Base-by-base conservation (phyloP, 208 protist species). In the Acanthamoeba comandoni region DNA sequence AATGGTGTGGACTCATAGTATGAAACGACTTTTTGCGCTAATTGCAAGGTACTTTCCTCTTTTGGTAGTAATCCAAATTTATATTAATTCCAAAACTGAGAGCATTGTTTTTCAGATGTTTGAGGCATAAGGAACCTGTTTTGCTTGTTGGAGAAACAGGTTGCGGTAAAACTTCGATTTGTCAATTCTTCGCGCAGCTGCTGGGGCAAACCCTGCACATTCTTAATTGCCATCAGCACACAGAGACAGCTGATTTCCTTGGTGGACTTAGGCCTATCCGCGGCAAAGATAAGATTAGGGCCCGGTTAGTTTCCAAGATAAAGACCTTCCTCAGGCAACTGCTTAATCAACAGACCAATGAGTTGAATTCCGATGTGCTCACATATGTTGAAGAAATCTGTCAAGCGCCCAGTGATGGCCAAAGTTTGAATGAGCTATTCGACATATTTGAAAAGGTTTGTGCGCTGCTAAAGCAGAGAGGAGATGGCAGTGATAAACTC, bases 181-280 rank as follows among this genome's bases (percentile, higher is more conserved):
- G 97, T 89, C 98, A 99, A 95, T 73, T 99, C 24, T 98, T 97
- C 94, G 95, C 97, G 9, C 91, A 95, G 15, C 90, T 99, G 57
- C 94, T 98, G 2, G 80, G 70, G 8, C 79, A 94, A 58, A 94
- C 91, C 17, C 95, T 99, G 0, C 96, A 97, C 84, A 99, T 99
- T 71, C 43, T 99, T 12, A 99, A 99, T 94, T 99, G 98, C 93
- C 99, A 99, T 94, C 98, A 99, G 94, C 97, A 99, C 95, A 99
- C 99, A 24, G 99, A 99, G 93, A 98, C 98, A 55, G 49, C 82
- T 11, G 80, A 75, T 65, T 91, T 91, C 49, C 51, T 95, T n/a
- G 94, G 94, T 22, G 90, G 92, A 1, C 71, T 98, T 19, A 94
- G 97, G 13, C 97, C 97, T 26, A 93, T 97, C 2, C 93, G 97